A percentile compares a stretch with the other conserved stretches of the same genome.
Conservation (phyloP, 164 flowering plant genomes). For the Aristolochia californica region DNA sequence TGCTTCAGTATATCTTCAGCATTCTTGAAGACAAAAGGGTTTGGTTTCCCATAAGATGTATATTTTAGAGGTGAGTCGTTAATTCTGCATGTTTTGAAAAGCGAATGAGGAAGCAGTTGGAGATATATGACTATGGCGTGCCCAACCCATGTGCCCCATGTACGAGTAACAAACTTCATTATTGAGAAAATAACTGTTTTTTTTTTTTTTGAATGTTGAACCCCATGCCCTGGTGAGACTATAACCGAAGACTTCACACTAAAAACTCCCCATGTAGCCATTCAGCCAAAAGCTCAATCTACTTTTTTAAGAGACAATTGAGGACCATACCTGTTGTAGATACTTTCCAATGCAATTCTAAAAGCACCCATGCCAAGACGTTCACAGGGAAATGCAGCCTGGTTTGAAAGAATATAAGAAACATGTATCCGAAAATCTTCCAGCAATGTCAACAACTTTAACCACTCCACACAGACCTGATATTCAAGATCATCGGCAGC, state of each 20-base stretch:
- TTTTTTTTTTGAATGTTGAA: too few species aligned
- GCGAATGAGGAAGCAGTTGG: background rate
- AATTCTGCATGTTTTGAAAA: conserved; percentile 35
- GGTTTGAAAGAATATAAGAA: conserved; percentile 3
- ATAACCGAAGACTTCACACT: too few species aligned
- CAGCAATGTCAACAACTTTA: background rate
- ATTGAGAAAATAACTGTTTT: too few species aligned
- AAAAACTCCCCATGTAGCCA: background rate
- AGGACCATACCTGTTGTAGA: conserved; percentile 52
- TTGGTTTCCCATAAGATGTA: conserved; percentile 72
- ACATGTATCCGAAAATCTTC: background rate
- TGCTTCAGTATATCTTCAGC: conserved; percentile 49
- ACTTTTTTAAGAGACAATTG: background rate
- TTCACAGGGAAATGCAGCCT: conserved; percentile 74
- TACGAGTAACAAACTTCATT: too few species aligned
- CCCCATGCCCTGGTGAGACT: too few species aligned
- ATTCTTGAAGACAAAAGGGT: conserved; percentile 69
- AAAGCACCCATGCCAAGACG: conserved; percentile 98
- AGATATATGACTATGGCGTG: too few species aligned
- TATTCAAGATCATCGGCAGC: conserved; percentile 82
- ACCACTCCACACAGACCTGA: conserved; percentile 40
- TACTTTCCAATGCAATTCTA: conserved; percentile 68
- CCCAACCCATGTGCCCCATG: too few species aligned
- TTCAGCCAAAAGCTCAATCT: background rate
- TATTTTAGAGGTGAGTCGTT: conserved; percentile 47